Evolutionary conservation across 192 early-diverging fungal genomes (phyloP), one percentile per base, ranked within the genome.

Genomic region (Backusella tarrabulga): DNA sequence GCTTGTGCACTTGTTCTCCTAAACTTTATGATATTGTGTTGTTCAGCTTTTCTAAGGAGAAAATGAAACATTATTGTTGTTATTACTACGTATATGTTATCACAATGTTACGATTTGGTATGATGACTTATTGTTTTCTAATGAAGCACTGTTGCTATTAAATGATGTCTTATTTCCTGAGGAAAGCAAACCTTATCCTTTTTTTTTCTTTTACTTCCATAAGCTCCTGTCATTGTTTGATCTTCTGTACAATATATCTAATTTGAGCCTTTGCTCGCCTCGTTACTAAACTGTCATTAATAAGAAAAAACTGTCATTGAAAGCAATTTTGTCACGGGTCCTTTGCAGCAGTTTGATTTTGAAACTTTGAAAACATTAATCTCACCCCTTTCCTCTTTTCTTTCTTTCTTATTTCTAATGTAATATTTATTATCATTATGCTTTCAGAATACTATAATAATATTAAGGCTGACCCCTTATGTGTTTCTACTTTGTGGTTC

Each of bases 1-100:
- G 56, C 56, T 60, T 60, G 56, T 60, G 23, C 56, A 60, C 56
- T 60, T 60, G 23, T 60, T 26, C 56, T 60, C 56, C 56, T 60
- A 60, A 19, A 17, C 46, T 50, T 50, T 50, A 50, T 50, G 19
- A 50, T 17, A 50, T 17, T 50, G 12, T 14, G 3, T 42, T 42
- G 46, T n/a, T 50, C 19, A 50, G 6, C 46, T n/a, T 56, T 23
- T 63, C 3, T 63, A 63, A 63, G 56, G 56, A 63, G 56, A 29
- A 63, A 29, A 50, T 50, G 46, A 50, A 50, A 50, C 46, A 50
- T n/a, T 7, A n/a, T 50, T 50, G 21, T 50, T 50, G 6, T 50
- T 50, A n/a, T 50, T 56, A 26, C 26, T 54, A 54, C n/a, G 50
- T 54, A 54, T 7, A 54, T 50, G 19, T 5, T 50, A 50, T 4